phyloP scores from a whole-genome alignment of 2,329 filamentous ascomycete genomes.

The Didymella segeticola region DNA sequence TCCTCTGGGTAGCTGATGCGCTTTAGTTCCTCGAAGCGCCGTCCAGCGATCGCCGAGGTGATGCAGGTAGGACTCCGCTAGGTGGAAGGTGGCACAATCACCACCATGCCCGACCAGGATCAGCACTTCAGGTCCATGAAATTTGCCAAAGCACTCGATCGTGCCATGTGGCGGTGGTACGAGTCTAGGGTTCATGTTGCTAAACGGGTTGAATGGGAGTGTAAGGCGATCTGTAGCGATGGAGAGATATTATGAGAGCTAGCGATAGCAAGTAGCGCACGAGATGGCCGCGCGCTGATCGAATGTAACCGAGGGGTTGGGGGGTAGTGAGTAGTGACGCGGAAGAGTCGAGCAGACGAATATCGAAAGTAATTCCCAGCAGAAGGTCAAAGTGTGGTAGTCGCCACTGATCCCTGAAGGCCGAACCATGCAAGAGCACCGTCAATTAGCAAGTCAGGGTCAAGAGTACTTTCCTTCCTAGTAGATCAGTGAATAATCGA shows the following conservation, averaged over 20 bases:
- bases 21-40: neutral
- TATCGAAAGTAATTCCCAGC: neutral
- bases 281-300: neutral
- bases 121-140: neutral
- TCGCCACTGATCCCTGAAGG: neutral
- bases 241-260: neutral
- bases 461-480: neutral
- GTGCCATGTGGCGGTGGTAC: neutral
- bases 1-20: neutral
- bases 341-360: neutral
- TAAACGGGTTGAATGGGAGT: neutral
- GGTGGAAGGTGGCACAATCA: conserved; percentile 10
- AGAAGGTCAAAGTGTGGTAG: neutral
- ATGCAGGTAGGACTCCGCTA: conserved; percentile 16
- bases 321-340: neutral
- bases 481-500: neutral
- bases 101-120: conserved; percentile 12
- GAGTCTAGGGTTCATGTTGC: neutral
- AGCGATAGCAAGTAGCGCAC: neutral
- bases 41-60: conserved; percentile 14
- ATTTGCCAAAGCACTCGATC: conserved; percentile 4
- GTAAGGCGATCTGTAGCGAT: conserved; percentile 4
- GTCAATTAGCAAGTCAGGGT: neutral
- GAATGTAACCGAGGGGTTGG: neutral
- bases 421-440: neutral